phyloP scores from a whole-genome alignment of 2,329 filamentous ascomycete genomes.

The Cladophialophora carrionii region DNA sequence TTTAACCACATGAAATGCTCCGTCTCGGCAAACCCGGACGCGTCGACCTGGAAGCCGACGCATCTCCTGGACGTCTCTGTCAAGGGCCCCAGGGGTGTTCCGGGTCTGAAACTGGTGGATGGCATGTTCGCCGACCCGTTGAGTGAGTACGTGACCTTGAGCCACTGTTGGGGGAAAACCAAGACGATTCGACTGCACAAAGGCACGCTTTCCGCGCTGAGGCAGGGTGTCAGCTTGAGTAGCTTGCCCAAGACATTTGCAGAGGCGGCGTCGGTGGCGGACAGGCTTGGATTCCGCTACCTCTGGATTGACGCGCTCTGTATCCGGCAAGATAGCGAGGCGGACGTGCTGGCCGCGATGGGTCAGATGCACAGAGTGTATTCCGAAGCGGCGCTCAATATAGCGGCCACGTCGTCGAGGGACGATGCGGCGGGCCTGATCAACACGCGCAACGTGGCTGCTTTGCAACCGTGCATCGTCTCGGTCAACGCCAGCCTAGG shows the following conservation, averaged over 20 bases:
- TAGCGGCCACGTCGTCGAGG: slow-evolving; percentile 36
- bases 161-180: slow-evolving; percentile 38
- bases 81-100: slow-evolving; percentile 32
- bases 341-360: slow-evolving; percentile 35
- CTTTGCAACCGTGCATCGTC: slow-evolving; percentile 37
- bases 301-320: slow-evolving; percentile 40
- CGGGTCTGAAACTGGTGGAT: slow-evolving; percentile 37
- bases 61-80: slow-evolving; percentile 38
- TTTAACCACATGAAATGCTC: slow-evolving; percentile 40
- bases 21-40: slow-evolving; percentile 28
- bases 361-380: slow-evolving; percentile 38
- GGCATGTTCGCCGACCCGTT: slow-evolving; percentile 36
- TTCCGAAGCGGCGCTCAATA: slow-evolving; percentile 36
- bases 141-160: slow-evolving; percentile 38
- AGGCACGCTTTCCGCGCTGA: slow-evolving; percentile 35
- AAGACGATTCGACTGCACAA: slow-evolving; percentile 37
- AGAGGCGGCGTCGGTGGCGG: slow-evolving; percentile 35
- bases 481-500: slow-evolving; percentile 31
- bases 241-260: slow-evolving; percentile 38
- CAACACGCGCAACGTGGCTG: slow-evolving; percentile 35
- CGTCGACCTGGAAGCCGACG: slow-evolving; percentile 35
- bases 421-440: slow-evolving; percentile 36
- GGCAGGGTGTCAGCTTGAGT: slow-evolving; percentile 35
- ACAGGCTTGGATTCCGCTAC: slow-evolving; percentile 37
- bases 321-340: slow-evolving; percentile 39